Conservation (phyloP, 352 stramenopile species). For the Phytophthora pseudosyringae region DNA sequence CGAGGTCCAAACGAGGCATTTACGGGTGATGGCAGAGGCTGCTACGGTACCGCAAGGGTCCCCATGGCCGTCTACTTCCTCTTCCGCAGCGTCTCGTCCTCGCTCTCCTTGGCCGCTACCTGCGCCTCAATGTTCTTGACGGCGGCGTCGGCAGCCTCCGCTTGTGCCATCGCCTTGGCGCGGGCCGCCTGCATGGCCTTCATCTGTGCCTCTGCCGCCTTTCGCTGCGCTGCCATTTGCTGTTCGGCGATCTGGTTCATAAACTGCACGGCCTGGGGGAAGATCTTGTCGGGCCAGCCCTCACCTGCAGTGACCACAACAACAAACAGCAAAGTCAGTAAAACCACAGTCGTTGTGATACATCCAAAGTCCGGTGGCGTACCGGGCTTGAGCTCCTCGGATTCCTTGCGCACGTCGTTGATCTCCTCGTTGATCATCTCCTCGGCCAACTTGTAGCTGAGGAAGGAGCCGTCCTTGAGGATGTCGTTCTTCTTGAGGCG, state of each 20-base stretch:
- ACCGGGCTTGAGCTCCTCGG: constrained; percentile 85
- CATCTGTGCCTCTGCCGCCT: constrained; percentile 75
- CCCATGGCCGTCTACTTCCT: constrained; percentile 53
- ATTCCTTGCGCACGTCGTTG: constrained; percentile 82
- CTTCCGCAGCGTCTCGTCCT: constrained; percentile 61
- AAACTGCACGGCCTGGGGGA: constrained; percentile 89
- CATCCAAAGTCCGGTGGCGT: constrained; percentile 8
- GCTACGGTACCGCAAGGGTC: constrained; percentile 6
- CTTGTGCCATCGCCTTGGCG: constrained; percentile 57
- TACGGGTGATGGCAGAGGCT: constrained; percentile 26
- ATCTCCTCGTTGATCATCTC: constrained; percentile 90
- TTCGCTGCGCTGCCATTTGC: constrained; percentile 83
- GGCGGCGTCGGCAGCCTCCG: constrained; percentile 37
- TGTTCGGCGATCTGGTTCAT: constrained; percentile 90
- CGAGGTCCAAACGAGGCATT: constrained; percentile 26
- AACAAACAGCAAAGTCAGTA: constrained; percentile 3
- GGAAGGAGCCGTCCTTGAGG: constrained; percentile 86
- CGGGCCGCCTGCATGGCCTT: constrained; percentile 64
- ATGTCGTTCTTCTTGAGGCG: constrained; percentile 90
- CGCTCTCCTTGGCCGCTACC: constrained; percentile 39
- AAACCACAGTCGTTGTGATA: background rate
- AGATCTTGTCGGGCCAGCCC: constrained; percentile 88
- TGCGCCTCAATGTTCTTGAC: constrained; percentile 53
- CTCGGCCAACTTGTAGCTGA: constrained; percentile 89
- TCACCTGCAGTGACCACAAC: constrained; percentile 51